Evolutionary conservation across 2,329 filamentous ascomycete species (phyloP).

Genomic region (Eutypella sp.): DNA sequence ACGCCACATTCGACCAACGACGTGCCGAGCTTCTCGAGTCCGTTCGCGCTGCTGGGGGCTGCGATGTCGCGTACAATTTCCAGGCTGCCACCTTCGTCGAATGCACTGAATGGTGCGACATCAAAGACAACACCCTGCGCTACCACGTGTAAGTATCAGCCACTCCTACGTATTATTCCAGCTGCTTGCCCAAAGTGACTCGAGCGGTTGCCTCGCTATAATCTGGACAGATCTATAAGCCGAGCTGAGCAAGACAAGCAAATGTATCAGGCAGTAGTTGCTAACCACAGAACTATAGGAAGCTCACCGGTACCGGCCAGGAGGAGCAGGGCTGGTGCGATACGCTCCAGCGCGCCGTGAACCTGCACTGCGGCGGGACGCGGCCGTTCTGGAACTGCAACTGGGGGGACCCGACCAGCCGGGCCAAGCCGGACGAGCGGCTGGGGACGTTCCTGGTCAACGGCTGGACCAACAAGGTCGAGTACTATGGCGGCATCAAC

Average conservation of each 20-base stretch:
- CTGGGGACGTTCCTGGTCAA: neutral
- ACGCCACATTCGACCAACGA: neutral
- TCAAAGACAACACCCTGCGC: neutral
- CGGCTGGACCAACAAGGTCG: neutral
- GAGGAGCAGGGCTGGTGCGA: neutral
- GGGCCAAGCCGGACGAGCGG: neutral
- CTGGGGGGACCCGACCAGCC: neutral
- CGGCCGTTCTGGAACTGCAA: neutral
- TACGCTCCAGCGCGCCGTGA: neutral
- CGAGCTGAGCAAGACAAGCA: no score
- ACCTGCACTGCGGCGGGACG: neutral
- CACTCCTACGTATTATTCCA: neutral
- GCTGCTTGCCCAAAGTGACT: no score
- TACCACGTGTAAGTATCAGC: neutral
- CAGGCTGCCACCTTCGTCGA: neutral
- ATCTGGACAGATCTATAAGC: neutral
- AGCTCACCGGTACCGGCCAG: neutral
- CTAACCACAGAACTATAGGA: neutral
- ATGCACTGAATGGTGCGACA: neutral
- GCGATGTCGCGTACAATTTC: neutral
- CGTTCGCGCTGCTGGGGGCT: neutral
- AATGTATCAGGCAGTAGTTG: no score
- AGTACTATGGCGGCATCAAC: conserved; percentile 1
- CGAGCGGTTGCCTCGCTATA: neutral
- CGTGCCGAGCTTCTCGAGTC: neutral